Conservation (phyloP, 2,329 filamentous ascomycete species). For the Cryoendolithus antarcticus region DNA sequence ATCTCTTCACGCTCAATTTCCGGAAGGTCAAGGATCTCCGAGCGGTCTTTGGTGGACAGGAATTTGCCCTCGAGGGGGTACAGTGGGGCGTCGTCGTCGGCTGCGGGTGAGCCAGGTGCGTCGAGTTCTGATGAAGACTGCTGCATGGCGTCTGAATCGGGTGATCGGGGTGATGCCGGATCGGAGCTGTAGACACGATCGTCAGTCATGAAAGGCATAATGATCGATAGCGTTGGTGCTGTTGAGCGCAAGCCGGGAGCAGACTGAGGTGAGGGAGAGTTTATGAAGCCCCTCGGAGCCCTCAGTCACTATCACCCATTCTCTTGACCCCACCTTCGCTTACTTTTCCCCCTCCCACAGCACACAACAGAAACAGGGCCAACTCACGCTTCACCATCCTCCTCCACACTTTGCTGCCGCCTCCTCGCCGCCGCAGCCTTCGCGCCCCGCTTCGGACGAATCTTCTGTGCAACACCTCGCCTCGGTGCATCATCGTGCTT, state of each 20-base stretch:
- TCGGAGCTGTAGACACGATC: slow-evolving; percentile 10
- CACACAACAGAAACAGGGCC: not conserved
- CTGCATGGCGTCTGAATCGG: slow-evolving; percentile 78
- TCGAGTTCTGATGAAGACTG: slow-evolving; percentile 59
- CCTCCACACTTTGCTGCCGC: slow-evolving; percentile 51
- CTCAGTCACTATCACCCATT: too few species aligned
- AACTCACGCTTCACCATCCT: slow-evolving; percentile 65
- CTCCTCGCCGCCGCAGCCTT: slow-evolving; percentile 31
- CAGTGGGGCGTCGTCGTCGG: slow-evolving; percentile 37
- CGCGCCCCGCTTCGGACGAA: slow-evolving; percentile 26
- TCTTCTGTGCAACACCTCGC: slow-evolving; percentile 35
- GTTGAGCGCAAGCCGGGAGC: too few species aligned
- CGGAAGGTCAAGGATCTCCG: slow-evolving; percentile 66
- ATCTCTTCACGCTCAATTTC: slow-evolving; percentile 87
- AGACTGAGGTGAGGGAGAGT: too few species aligned
- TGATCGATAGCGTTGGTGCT: not conserved
- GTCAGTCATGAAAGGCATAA: slow-evolving; percentile 7
- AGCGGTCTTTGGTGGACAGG: slow-evolving; percentile 42
- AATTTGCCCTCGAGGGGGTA: slow-evolving; percentile 84
- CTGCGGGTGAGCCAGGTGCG: slow-evolving; percentile 10
- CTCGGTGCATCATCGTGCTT: slow-evolving; percentile 19
- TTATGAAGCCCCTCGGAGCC: too few species aligned
- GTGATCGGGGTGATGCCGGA: slow-evolving; percentile 35
- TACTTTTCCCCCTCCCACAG: slow-evolving; percentile 1
- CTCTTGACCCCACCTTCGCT: not conserved